Base-by-base conservation (phyloP, 208 protist genomes). In the Phytomonas serpens region DNA sequence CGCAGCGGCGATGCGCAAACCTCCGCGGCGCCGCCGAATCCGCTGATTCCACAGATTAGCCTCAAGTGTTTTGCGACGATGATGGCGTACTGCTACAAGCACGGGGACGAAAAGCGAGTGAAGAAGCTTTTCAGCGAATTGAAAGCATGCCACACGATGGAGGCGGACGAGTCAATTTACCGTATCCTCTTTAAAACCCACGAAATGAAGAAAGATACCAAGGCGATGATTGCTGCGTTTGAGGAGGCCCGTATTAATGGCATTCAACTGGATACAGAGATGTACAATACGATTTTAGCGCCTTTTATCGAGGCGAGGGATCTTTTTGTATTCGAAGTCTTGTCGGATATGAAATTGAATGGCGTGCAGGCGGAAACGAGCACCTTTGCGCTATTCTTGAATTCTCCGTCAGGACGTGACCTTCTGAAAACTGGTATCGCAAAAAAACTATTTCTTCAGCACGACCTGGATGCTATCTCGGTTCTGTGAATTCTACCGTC, bases 201-300 rank as follows among this genome's bases (percentile, higher is more conserved):
- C 66, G 68, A 75, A 31, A 34, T 71, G 2, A 72, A 77, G 9
- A 65, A 76, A 16, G 81, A 88, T 30, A 57, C 66, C 0, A 74
- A 74, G 5, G 72, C 86, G 2, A 77, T 83, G 13, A 79, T 81
- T 61, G 64, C 47, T 6, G 64, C 93, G 11, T 93, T 96, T 74
- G 85, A 91, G n/a, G 84, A 95, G n/a, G 74, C 90, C 19, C 83
- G 86, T 33, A 77, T 95, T 47, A 84, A 82, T 57, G 83, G 84
- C 66, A 65, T 97, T 11, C 14, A 67, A 4, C 62, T 90, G 13
- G 77, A 86, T 57, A 66, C 88, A 10, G 32, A 4, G 29, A 90
- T 81, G 68, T 97, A 96, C 77, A 95, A 97, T 72, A 87, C 78
- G 19, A 80, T 97, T 30, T 51, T 96, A n/a, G 72, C 82, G 0